Evolutionary conservation across 2,329 filamentous ascomycete species (phyloP).

Genomic region (Xylaria sp.): DNA sequence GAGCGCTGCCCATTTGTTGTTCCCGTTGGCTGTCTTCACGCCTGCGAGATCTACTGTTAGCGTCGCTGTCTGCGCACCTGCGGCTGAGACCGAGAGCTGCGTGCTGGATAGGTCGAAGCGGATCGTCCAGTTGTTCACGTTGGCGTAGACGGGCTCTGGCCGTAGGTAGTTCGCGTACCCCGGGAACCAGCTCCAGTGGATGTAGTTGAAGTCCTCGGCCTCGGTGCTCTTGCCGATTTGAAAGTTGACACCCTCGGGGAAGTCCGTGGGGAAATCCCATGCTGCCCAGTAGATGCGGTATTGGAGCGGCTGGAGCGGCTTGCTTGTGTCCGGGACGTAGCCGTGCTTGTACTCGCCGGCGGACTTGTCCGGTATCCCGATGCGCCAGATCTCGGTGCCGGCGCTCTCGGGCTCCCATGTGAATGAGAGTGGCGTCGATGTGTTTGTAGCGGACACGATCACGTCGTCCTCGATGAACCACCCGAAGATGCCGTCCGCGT

Average conservation of each 20-base stretch:
- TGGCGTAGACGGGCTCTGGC: slow-evolving; percentile 54
- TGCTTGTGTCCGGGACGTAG: slow-evolving; percentile 56
- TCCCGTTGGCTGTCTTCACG: slow-evolving; percentile 67
- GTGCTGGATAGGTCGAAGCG: slow-evolving; percentile 60
- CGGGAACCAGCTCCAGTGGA: slow-evolving; percentile 74
- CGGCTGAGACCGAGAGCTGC: too few species aligned
- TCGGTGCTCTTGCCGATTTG: slow-evolving; percentile 64
- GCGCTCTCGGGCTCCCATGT: slow-evolving; percentile 29
- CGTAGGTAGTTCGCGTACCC: slow-evolving; percentile 63
- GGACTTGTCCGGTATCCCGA: slow-evolving; percentile 71
- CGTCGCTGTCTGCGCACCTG: slow-evolving; percentile 60
- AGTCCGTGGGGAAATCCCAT: slow-evolving; percentile 70
- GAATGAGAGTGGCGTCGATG: neutral
- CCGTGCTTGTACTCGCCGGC: slow-evolving; percentile 72
- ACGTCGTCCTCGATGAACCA: slow-evolving; percentile 66
- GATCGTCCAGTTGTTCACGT: slow-evolving; percentile 67
- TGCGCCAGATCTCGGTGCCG: slow-evolving; percentile 67
- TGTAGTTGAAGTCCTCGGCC: slow-evolving; percentile 67
- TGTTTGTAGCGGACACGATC: slow-evolving; percentile 2
- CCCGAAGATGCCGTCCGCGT: slow-evolving; percentile 71
- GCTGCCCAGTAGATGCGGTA: slow-evolving; percentile 71
- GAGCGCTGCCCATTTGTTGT: slow-evolving; percentile 68
- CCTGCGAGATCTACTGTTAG: slow-evolving; percentile 73
- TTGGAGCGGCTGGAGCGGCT: slow-evolving; percentile 57
- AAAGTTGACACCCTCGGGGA: slow-evolving; percentile 65